Conservation (phyloP, 1,139 yeast genomes). For the Pichia sp. region DNA sequence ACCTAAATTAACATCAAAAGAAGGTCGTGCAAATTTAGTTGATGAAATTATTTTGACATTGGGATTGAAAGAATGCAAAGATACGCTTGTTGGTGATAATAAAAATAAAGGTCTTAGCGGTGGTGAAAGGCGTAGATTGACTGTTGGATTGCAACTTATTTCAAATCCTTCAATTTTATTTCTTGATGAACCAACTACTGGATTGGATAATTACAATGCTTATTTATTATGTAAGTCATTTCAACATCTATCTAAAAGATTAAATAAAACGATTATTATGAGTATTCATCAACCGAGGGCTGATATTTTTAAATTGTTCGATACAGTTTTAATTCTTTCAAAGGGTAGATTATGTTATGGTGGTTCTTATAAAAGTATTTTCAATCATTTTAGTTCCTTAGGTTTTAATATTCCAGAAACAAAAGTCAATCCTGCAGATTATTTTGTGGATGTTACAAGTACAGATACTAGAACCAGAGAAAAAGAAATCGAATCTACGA, state of each 20-base stretch:
- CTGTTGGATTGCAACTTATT: conserved; percentile 72
- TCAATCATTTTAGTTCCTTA: conserved; percentile 43
- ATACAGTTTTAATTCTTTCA: conserved; percentile 64
- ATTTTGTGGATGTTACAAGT: conserved; percentile 63
- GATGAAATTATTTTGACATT: conserved; percentile 56
- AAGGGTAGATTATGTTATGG: conserved; percentile 38
- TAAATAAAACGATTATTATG: conserved; percentile 65
- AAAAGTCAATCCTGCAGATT: conserved; percentile 55
- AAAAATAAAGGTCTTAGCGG: conserved; percentile 73
- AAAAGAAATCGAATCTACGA: conserved; percentile 39
- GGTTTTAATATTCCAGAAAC: conserved; percentile 41
- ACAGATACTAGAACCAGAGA: conserved; percentile 43
- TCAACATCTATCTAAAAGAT: conserved; percentile 45
- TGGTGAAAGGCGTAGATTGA: conserved; percentile 75
- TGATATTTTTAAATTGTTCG: conserved; percentile 69
- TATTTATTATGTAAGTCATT: conserved; percentile 58
- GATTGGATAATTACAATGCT: conserved; percentile 76
- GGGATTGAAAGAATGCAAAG: conserved; percentile 58
- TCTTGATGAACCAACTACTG: conserved; percentile 87
- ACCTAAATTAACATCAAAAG: conserved; percentile 36
- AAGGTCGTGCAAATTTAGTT: conserved; percentile 43
- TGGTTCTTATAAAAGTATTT: conserved; percentile 16
- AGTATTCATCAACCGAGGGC: conserved; percentile 84
- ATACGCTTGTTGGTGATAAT: conserved; percentile 50
- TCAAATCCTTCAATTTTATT: conserved; percentile 72